Conservation (phyloP, 768 basidiomycete species). For the Calocybe cyanea region DNA sequence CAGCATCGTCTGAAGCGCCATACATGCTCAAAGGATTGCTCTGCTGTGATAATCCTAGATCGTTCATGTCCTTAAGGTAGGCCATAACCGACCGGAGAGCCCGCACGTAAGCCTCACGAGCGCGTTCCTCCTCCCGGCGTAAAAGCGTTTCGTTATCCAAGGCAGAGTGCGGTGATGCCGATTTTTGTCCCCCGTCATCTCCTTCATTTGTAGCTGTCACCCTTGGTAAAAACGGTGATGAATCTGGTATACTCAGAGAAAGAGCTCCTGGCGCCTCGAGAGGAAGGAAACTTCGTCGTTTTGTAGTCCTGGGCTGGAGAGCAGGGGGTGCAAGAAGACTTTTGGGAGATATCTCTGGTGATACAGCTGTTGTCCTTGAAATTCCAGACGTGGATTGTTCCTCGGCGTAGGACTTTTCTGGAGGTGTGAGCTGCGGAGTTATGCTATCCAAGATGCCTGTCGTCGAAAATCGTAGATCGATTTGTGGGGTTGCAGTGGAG, state of each 20-base stretch:
- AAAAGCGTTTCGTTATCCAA: constrained; percentile 45
- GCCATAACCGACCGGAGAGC: constrained; percentile 92
- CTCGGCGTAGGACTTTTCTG: constrained; percentile 22
- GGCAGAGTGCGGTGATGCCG: constrained; percentile 42
- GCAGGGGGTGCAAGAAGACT: constrained; percentile 41
- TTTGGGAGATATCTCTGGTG: constrained; percentile 18
- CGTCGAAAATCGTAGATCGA: constrained; percentile 71
- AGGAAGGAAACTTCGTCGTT: constrained; percentile 87
- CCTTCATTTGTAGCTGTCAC: constrained; percentile 40
- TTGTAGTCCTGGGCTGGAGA: constrained; percentile 49
- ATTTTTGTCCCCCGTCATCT: constrained; percentile 29
- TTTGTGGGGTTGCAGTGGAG: constrained; percentile 48
- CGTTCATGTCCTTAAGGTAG: constrained; percentile 94
- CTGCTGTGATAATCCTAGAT: constrained; percentile 74
- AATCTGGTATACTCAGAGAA: constrained; percentile 54
- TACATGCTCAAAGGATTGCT: constrained; percentile 55
- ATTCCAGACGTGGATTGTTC: constrained; percentile 25
- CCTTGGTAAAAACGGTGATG: constrained; percentile 56
- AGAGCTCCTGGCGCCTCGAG: constrained; percentile 61
- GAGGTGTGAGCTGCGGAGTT: constrained; percentile 26
- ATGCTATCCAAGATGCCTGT: constrained; percentile 58
- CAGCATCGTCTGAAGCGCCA: constrained; percentile 44
- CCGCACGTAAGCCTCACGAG: constrained; percentile 67
- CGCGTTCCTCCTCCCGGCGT: constrained; percentile 68
- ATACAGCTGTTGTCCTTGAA: constrained; percentile 19